Percentiles rank a stretch among this genome's conserved stretches.
Conservation (phyloP, 306 rosid species). For the Vicia sativa region DNA sequence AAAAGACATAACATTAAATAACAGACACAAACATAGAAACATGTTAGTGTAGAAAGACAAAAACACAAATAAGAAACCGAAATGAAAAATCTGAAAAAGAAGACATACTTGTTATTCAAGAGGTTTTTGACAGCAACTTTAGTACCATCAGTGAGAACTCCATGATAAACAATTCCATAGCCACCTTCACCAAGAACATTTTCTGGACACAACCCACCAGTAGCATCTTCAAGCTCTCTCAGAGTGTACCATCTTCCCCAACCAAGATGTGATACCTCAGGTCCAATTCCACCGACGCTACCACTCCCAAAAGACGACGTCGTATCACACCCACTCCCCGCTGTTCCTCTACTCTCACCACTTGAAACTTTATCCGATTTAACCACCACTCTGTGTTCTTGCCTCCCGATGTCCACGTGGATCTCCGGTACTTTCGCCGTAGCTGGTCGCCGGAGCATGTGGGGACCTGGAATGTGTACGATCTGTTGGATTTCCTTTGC, state of each 20-base stretch:
- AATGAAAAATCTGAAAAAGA: not conserved
- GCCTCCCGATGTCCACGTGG: slow-evolving; percentile 79
- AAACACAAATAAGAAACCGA: not conserved
- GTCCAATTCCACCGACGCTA: slow-evolving; percentile 52
- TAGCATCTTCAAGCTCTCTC: slow-evolving; percentile 91
- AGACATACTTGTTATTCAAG: slow-evolving; percentile 79
- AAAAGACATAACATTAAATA: slow-evolving; percentile 1
- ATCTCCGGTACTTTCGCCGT: slow-evolving; percentile 58
- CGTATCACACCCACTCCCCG: slow-evolving; percentile 57
- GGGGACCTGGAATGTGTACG: slow-evolving; percentile 60
- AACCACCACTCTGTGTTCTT: slow-evolving; percentile 71
- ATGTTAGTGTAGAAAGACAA: not conserved
- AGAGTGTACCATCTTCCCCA: slow-evolving; percentile 99
- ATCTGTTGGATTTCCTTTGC: slow-evolving; percentile 78
- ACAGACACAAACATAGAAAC: slow-evolving; percentile 23
- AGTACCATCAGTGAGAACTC: slow-evolving; percentile 77
- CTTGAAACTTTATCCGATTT: slow-evolving; percentile 74
- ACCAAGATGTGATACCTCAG: slow-evolving; percentile 92
- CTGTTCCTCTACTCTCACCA: slow-evolving; percentile 75
- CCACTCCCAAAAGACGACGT: slow-evolving; percentile 66
- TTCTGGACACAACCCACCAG: slow-evolving; percentile 76
- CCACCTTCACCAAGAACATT: slow-evolving; percentile 99
- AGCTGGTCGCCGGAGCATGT: slow-evolving; percentile 50
- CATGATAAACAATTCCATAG: slow-evolving; percentile 88
- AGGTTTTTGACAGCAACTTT: slow-evolving; percentile 90